Conservation (phyloP, 2,329 filamentous ascomycete genomes). For the Aureobasidium sp. region DNA sequence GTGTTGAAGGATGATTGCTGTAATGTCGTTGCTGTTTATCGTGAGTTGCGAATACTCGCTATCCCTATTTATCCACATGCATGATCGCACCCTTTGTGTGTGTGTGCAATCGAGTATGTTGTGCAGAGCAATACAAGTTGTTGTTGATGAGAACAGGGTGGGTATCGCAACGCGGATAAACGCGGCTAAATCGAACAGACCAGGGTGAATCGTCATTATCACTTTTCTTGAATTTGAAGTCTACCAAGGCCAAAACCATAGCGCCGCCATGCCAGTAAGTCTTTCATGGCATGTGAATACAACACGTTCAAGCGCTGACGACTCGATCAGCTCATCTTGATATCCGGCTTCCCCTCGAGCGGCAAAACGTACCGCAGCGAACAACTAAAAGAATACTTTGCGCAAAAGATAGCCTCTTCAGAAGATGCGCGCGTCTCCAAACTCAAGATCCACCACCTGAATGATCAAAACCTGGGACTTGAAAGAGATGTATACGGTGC, state of each 20-base stretch:
- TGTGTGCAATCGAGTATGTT: no score
- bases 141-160: not conserved
- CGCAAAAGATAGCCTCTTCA: slow-evolving; percentile 58
- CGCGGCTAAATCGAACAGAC: no score
- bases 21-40: no score
- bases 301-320: not conserved
- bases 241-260: not conserved
- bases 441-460: slow-evolving; percentile 78
- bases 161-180: not conserved
- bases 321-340: slow-evolving; percentile 60
- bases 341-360: slow-evolving; percentile 70
- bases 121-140: no score
- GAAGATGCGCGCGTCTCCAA: slow-evolving; percentile 51
- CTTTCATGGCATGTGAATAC: not conserved
- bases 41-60: no score
- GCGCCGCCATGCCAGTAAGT: slow-evolving; percentile 18
- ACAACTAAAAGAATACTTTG: slow-evolving; percentile 73
- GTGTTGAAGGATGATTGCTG: no score
- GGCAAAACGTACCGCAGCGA: slow-evolving; percentile 68
- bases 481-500: slow-evolving; percentile 78
- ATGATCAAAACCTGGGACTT: slow-evolving; percentile 76
- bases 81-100: no score
- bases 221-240: not conserved
- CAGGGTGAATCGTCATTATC: not conserved
- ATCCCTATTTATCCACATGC: no score